A percentile compares a stretch with the other conserved stretches of the same genome.
phyloP scores from a whole-genome alignment of 2,329 filamentous ascomycete genomes.

The Colletotrichum somersetense region DNA sequence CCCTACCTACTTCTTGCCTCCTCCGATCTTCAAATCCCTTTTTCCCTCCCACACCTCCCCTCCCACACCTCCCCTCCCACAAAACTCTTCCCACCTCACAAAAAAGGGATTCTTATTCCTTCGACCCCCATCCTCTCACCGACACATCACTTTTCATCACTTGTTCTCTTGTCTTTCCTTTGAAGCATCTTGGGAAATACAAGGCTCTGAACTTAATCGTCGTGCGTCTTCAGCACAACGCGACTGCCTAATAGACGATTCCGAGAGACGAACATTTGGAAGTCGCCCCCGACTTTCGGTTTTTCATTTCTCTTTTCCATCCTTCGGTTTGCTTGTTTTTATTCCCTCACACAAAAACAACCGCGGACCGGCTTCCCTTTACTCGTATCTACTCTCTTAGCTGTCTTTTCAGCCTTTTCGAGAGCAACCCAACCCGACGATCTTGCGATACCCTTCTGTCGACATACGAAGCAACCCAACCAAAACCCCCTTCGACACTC shows the following conservation, averaged over 20 bases:
- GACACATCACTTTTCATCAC: conserved; percentile 43
- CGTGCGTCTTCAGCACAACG: conserved; percentile 41
- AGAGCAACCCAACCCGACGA: conserved; percentile 46
- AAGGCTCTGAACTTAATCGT: conserved; percentile 42
- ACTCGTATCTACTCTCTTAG: conserved; percentile 33
- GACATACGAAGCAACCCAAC: conserved; percentile 9
- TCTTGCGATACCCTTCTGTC: conserved; percentile 34
- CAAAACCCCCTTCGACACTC: conserved; percentile 30
- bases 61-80: conserved; percentile 43
- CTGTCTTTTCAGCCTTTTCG: conserved; percentile 44
- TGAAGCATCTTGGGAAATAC: conserved; percentile 58
- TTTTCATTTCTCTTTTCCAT: conserved; percentile 42
- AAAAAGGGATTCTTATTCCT: conserved; percentile 46
- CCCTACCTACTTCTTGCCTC: conserved; percentile 48
- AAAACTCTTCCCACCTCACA: conserved; percentile 47
- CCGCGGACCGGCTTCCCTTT: conserved; percentile 43
- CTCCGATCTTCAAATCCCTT: conserved; percentile 46
- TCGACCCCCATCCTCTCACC: conserved; percentile 44
- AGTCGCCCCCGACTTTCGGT: conserved; percentile 49
- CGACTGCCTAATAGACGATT: conserved; percentile 49
- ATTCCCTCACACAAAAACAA: conserved; percentile 29
- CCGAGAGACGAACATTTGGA: conserved; percentile 46
- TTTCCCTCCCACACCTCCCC: conserved; percentile 44
- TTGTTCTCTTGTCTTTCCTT: conserved; percentile 61
- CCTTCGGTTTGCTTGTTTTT: conserved; percentile 42